Evolutionary conservation across 2,329 filamentous ascomycete genomes (phyloP), one percentile per base, ranked within the genome.

Genomic region (Zarea fungicola): DNA sequence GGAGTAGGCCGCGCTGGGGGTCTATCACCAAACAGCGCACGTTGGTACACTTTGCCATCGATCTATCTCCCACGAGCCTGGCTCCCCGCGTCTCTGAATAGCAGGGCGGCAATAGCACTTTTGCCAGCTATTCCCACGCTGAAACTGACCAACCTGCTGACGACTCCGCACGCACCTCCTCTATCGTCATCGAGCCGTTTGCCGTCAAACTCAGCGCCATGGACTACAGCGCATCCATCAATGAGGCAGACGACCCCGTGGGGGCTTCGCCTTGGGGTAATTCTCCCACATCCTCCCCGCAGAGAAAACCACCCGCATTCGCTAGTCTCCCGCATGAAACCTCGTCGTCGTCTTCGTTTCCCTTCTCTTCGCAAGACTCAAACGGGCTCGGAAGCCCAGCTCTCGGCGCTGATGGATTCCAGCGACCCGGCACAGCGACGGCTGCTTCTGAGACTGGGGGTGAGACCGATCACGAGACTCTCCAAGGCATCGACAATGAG

Each of bases 171-270:
- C 28, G 25, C 32, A 16, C 42, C 28, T 7, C 26, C 11, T 34
- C 19, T 6, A 34, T 40, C 44, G 28, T 48, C 44, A 40, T 39
- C 36, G 36, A 45, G 32, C 42, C 41, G 18, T 43, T 28, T 23
- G 13, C 41, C 19, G 22, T 14, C 43, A 14, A 31, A 37, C n/a
- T 49, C 49, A 42, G 35, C 55, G 60, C 60, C 55, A 82, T 82
- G 78, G 78, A 82, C 65, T 82, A 81, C 64, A 76, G 73, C 63
- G 64, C 76, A 54, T 73, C 77, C 13, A 76, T 80, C 57, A 60
- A 73, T 60, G 78, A 81, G 56, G 66, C 68, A 44, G 78, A 81
- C 39, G 72, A 80, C 55, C 69, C 74, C 16, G 68, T 65, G 39
- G 76, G 70, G 50, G 70, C 68, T 52, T 80, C 77, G 26, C 78